Evolutionary conservation across 768 basidiomycete species (phyloP), one percentile per base, ranked within the genome.

Genomic region (Leccinum fibrillosum): DNA sequence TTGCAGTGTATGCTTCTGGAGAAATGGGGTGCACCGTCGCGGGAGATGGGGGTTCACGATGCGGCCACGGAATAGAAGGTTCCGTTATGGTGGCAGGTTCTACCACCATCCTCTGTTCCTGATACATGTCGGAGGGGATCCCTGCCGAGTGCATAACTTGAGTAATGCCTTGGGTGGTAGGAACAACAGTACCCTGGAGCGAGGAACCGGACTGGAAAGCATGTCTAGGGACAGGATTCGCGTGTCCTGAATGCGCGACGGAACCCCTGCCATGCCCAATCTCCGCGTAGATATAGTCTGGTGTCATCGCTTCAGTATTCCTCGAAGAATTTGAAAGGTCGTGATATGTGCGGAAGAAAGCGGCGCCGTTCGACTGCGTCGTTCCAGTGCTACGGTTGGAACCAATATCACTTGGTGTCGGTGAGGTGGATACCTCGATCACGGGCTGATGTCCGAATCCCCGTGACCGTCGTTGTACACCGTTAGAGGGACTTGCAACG

Each of bases 251-350:
- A 44, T 60, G 66, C 23, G 60, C 60, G 8, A 50, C 64, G 19
- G 79, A 74, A 5, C 86, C 87, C 28, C 86, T 79, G 4, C 87
- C 88, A 66, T 89, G 88, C 3, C 87, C 88, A 58, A 89, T 86
- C 68, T 92, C 90, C 5, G 89, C 87, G 60, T 80, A 89, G 62
- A 86, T 80, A 52, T 89, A 78, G 64, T 90, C 89, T 23, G 88
- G 89, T 15, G 88, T 90, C 68, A 85, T 72, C 17, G 82, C 80
- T 45, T 86, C 86, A 59, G 79, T 78, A 62, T 76, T 76, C 53
- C 76, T 70, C 42, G 78, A 74, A 0, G 77, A 73, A n/a, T 74
- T 65, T 15, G 66, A 68, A 10, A 75, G 64, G 25, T 81, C 80
- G 42, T 83, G 78, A 64, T 85, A 86, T 26, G 80, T 78, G 30